Evolutionary conservation across 2,329 filamentous ascomycete species (phyloP).

Genomic region (Cladorrhinum sp.): DNA sequence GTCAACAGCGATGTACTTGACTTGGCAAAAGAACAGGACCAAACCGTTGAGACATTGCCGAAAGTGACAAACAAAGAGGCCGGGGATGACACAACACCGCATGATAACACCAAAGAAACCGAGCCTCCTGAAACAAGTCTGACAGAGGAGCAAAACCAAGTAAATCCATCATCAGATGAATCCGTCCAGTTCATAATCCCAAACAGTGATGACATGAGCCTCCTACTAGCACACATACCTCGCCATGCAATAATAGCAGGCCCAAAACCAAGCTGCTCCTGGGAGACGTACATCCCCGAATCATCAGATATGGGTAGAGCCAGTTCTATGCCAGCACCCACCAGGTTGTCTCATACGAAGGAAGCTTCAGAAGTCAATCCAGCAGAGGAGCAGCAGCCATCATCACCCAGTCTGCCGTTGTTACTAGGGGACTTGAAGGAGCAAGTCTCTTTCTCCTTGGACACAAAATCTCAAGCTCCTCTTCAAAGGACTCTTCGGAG

Average conservation of each 20-base stretch:
- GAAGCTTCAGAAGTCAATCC: neutral
- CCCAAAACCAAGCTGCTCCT: neutral
- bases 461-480: neutral
- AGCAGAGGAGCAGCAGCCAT: neutral
- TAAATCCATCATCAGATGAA: neutral
- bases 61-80: neutral
- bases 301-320: neutral
- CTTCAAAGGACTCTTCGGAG: neutral
- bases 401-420: neutral
- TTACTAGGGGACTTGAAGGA: neutral
- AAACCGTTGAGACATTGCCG: neutral
- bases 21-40: neutral
- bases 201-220: neutral
- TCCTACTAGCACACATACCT: too few species aligned
- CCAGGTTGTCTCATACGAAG: neutral
- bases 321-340: neutral
- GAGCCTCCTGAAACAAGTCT: neutral
- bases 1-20: neutral
- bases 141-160: neutral
- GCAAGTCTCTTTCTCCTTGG: neutral
- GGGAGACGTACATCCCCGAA: constrained; percentile 12
- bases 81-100: neutral
- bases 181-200: neutral
- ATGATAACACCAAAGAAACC: neutral
- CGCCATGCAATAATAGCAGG: neutral